Evolutionary conservation across 176 grass and related monocot species (phyloP).

Genomic region (Dactylis glomerata): DNA sequence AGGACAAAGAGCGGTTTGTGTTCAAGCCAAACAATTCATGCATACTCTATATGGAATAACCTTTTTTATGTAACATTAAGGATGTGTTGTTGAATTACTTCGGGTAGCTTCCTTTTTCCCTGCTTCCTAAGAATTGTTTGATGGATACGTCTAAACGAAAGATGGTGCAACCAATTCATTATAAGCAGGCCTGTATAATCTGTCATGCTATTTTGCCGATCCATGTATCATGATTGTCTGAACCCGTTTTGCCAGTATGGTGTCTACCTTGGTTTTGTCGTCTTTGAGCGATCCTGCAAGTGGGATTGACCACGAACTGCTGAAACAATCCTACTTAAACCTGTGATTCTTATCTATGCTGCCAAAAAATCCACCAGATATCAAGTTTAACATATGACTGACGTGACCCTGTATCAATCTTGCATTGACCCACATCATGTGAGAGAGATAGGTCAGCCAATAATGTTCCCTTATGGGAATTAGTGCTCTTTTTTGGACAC

Average conservation of each 20-base stretch:
- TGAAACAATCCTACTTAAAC: background rate
- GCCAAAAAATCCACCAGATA: background rate
- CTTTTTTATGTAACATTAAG: background rate
- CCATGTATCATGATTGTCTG: background rate
- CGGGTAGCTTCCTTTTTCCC: background rate
- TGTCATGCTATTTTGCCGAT: background rate
- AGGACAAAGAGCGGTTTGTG: background rate
- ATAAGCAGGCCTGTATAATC: background rate
- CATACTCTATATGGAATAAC: background rate
- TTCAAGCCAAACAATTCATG: background rate
- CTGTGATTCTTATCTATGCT: background rate
- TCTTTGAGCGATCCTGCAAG: background rate
- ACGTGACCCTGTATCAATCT: background rate
- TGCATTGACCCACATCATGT: background rate
- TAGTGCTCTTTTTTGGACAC: background rate
- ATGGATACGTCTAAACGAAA: background rate
- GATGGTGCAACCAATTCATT: background rate
- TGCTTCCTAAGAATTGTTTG: background rate
- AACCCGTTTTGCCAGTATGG: background rate
- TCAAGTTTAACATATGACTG: background rate
- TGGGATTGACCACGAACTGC: background rate
- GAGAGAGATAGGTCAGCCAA: background rate
- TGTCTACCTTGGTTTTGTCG: background rate
- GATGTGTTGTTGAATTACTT: background rate
- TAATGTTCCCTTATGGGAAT: background rate